Evolutionary conservation across 129 eudicot genomes (phyloP), one percentile per base, ranked within the genome.

Genomic region (Artemisia tridentata): DNA sequence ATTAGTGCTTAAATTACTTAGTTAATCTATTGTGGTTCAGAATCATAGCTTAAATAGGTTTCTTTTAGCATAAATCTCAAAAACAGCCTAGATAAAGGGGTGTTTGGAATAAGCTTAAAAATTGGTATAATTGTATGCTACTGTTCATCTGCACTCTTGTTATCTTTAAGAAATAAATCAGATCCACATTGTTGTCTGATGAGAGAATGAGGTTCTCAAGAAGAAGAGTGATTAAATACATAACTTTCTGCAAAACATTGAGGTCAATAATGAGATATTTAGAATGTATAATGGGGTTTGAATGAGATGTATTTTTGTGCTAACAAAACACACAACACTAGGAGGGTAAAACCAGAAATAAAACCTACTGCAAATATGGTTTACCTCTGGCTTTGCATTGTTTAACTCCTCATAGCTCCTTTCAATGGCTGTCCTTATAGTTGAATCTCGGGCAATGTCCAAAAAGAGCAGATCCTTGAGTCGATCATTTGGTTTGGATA

Each of bases 361-460:
- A 67, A 20, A 27, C 57, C 21, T 17, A 57, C 50, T 46, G 72
- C 17, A 25, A 69, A 18, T 15, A 52, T 31, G 53, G 54, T 57
- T 76, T 86, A 92, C 98, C 95, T 86, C 96, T 11, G 96, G 98
- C 59, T 81, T 76, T 51, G 98, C 98, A 78, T 75, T 82, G 81
- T 78, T 89, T 75, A 92, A 76, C 71, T 85, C 95, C 75, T 86
- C 95, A 55, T 85, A 92, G 63, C 98, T 95, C 79, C 98, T 88
- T 78, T 92, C 98, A 67, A 89, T 67, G 79, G 95, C 95, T 81
- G 98, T 92, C 78, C 98, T 86, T 53, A 86, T 91, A 57, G 95
- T 81, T 72, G 98, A 92, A 79, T 92, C 98, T 16, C 89, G 95
- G 69, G 98, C 89, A 86, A 92, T 79, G 77, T 92, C 98, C 81